Base-by-base conservation (phyloP, 2,329 filamentous ascomycete species). In the Scedosporium minutisporum region DNA sequence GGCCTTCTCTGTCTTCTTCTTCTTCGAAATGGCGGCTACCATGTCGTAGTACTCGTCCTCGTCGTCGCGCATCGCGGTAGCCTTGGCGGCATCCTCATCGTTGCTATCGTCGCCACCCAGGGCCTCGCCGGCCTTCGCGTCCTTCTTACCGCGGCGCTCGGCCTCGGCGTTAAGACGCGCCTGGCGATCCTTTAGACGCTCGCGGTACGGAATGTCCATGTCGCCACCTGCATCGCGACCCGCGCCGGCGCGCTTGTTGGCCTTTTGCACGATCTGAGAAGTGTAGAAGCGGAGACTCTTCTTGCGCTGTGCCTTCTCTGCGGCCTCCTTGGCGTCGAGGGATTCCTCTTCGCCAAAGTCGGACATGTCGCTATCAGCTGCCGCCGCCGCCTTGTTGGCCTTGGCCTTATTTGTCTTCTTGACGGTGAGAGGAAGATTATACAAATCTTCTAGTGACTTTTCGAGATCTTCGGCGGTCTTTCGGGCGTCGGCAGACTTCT, bases 211-310 rank as follows among this genome's bases (percentile, higher is more conserved):
- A 61, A 96, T 83, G 74, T 96, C 91, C 67, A 84, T 82, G 71
- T 96, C 91, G 68, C 91, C 91, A 67, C 90, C 90, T 1, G 87
- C 85, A 63, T 90, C 87, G 65, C 87, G 84, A 51, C 89, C 88
- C 46, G 88, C 88, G 38, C 81, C 85, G 5, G 87, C 85, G 62
- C 90, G 90, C 73, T 91, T 93, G 77, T 91, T 96, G 63, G 91
- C 87, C 76, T 97, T 97, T 73, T 97, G 93, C 29, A 90, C 89
- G 67, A 99, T 95, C 73, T 99, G 95, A 3, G 93, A 96, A 2
- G 96, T 97, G 82, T 99, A 99, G 81, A 99, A 99, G 65, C 92
- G 89, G 63, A 99, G 83, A 66, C 86, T 91, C 80, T 96, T 96
- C 81, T 95, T 96, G 74, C 90, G 90, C 64, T 86, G 84, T 0